A percentile compares a stretch with the other conserved stretches of the same genome.
phyloP scores from a whole-genome alignment of 345 rosid genomes.

The Draba incana region DNA sequence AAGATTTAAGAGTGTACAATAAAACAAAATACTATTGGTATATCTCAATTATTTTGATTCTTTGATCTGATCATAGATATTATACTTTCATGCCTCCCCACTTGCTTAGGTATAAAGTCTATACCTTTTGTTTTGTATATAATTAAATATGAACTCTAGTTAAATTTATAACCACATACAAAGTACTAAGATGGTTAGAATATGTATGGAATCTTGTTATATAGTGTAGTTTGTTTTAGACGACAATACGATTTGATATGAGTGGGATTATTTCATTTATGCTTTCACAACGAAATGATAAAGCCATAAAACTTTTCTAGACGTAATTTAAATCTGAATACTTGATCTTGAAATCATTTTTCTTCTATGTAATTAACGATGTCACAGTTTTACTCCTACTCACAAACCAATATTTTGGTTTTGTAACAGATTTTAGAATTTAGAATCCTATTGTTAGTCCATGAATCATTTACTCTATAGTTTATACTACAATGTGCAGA shows the following conservation, averaged over 20 bases:
- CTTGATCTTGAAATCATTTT: too few relatives aligned
- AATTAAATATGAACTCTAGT: conserved; percentile 15
- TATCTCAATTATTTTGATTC: conserved; percentile 43
- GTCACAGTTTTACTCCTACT: too few relatives aligned
- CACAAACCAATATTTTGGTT: too few relatives aligned
- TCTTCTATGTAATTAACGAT: too few relatives aligned
- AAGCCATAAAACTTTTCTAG: not conserved
- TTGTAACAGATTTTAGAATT: too few relatives aligned
- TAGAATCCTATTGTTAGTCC: too few relatives aligned
- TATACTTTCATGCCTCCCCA: conserved; percentile 37
- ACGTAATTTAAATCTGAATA: not conserved
- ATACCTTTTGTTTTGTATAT: not conserved
- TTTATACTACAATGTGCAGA: not conserved
- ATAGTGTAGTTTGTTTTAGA: not conserved
- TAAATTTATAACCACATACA: conserved; percentile 17
- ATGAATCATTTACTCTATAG: not conserved
- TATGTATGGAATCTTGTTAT: conserved; percentile 12
- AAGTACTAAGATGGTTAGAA: conserved; percentile 16
- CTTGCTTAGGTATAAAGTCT: conserved; percentile 37
- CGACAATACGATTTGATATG: not conserved
- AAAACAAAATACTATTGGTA: conserved; percentile 33
- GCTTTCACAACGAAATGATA: not conserved
- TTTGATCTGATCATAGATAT: conserved; percentile 38
- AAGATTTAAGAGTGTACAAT: conserved; percentile 15
- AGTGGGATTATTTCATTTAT: not conserved